Base-by-base conservation (phyloP, 2,329 filamentous ascomycete genomes). In the Pseudocercospora crystallina region DNA sequence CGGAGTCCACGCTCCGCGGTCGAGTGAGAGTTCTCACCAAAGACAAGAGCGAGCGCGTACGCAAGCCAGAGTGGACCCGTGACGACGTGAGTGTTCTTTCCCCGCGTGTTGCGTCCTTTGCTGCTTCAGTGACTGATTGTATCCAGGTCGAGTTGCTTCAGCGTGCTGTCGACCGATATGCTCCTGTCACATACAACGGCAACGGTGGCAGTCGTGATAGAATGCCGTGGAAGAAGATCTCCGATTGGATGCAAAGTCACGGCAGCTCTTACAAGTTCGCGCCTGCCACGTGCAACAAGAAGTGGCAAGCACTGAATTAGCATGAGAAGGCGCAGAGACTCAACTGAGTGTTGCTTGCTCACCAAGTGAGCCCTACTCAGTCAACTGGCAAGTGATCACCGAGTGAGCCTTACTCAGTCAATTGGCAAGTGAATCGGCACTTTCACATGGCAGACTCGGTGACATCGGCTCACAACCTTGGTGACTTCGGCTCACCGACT, bases 1-100 rank as follows among this genome's bases (percentile, higher is more conserved):
- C 85, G 1, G 86, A 89, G 69, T 87, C 85, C 9, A 90, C 87
- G 0, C 74, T 91, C 33, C 78, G 87, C 11, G 87, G 87, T 0
- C 78, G 86, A 0, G 83, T 80, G 59, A 76, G 87, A 4, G 81
- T 78, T 2, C 67, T 89, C 60, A 87, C 81, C 7, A 89, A 88
- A 71, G 69, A 71, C 10, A 81, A 81, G 59, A 74, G 78, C 31
- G 76, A 81, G 49, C 75, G 87, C 5, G 80, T 87, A 2, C 76
- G 87, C 7, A 83, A 81, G 66, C 86, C 87, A 0, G 69, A 77
- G 50, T 90, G 86, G 86, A 74, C 67, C 1, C 71, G 74, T 0
- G 69, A 72, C 1, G 86, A 90, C 70, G 86, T 89, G 69, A 77
- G 85, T 77, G 5, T 26, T 26, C 12, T 17, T 43, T 32, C 29